Conservation (phyloP, 176 grass and related monocot genomes). For the Musa beccarii region DNA sequence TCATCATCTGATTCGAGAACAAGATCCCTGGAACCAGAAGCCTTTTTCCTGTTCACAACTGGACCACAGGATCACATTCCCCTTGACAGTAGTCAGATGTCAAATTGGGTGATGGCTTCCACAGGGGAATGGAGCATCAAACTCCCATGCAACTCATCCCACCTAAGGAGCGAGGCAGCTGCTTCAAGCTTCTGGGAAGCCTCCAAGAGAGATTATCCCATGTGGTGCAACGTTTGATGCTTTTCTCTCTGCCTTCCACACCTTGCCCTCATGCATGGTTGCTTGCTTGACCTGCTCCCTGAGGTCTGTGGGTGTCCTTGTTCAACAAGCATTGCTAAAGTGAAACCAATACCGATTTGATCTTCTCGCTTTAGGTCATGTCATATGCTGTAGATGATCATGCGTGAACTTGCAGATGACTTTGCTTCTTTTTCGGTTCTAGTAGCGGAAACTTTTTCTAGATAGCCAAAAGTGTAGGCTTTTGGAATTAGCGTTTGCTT, state of each 20-base stretch:
- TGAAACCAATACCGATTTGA: neutral
- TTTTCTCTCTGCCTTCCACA: neutral
- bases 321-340: slow-evolving; percentile 1
- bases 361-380: slow-evolving; percentile 7
- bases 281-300: neutral
- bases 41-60: too few relatives aligned
- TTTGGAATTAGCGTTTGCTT: neutral
- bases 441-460: neutral
- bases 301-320: neutral
- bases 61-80: slow-evolving; percentile 11
- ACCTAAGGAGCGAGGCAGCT: too few relatives aligned
- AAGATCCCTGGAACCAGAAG: neutral
- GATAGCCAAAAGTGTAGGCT: slow-evolving; percentile 5
- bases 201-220: neutral
- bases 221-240: neutral
- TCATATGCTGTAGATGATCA: slow-evolving; percentile 1
- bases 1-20: slow-evolving; percentile 1
- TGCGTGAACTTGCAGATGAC: neutral
- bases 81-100: neutral
- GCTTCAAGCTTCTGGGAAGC: neutral
- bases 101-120: neutral
- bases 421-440: neutral
- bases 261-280: neutral
- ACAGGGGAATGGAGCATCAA: neutral
- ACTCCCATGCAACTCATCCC: too few relatives aligned